Evolutionary conservation across 1,284 basidiomycete species (phyloP).

Genomic region (Hypsizygus ulmarius): DNA sequence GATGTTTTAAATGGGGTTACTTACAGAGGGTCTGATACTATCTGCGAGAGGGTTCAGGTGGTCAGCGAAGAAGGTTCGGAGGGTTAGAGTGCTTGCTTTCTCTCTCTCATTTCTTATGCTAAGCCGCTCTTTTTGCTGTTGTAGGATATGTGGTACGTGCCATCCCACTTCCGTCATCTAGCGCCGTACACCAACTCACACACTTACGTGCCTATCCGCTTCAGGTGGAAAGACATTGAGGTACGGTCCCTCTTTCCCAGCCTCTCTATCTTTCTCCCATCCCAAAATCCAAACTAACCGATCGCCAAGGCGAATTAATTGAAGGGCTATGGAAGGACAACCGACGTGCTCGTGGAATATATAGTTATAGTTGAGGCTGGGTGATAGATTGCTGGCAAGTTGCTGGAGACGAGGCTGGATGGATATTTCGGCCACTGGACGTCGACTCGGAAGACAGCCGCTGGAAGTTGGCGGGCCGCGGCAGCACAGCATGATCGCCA

Average conservation of each 20-base stretch:
- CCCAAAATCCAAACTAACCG: no score
- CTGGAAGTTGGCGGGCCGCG: no score
- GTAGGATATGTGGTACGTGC: conserved; percentile 12
- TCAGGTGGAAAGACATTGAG: conserved; percentile 16
- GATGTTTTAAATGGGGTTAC: neutral
- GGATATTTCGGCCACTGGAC: no score
- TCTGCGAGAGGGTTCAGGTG: conserved; percentile 13
- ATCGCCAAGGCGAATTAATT: no score
- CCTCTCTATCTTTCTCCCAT: no score
- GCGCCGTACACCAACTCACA: neutral
- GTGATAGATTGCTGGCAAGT: no score
- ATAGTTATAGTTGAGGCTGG: no score
- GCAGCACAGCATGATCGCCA: no score
- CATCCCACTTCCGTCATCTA: neutral
- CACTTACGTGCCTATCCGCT: neutral
- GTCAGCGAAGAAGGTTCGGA: conserved; percentile 12
- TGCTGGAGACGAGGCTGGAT: no score
- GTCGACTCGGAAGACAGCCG: no score
- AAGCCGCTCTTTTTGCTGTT: neutral
- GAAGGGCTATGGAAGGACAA: no score
- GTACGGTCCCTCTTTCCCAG: neutral
- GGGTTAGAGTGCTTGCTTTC: conserved; percentile 2
- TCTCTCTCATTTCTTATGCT: neutral
- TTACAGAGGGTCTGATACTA: conserved; percentile 7
- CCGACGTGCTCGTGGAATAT: no score